Evolutionary conservation across 1,139 yeast species (phyloP).

Genomic region (Zygosaccharomyces pseudobailii): DNA sequence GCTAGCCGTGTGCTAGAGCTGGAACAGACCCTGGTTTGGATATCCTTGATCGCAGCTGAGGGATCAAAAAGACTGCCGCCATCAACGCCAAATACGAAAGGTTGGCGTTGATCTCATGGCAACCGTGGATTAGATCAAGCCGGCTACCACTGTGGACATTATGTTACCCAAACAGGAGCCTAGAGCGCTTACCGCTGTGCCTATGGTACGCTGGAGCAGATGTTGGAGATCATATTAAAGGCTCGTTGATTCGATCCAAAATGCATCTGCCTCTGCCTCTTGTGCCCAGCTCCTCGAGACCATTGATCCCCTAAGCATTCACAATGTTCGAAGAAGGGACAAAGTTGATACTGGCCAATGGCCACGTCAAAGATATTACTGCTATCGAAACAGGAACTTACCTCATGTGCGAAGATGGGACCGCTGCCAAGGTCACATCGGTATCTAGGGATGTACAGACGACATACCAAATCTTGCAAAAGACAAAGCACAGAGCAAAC

Average conservation of each 20-base stretch:
- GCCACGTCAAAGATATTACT: slow-evolving; percentile 35
- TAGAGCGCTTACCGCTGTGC: not conserved
- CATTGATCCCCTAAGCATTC: not conserved
- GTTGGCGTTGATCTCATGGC: not conserved
- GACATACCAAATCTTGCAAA: slow-evolving; percentile 38
- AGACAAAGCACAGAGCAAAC: slow-evolving; percentile 25
- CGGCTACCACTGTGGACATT: not conserved
- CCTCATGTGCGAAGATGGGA: slow-evolving; percentile 43
- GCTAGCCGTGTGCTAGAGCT: not conserved
- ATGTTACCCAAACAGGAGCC: slow-evolving; percentile 7
- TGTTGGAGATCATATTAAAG: slow-evolving; percentile 1
- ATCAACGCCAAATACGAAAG: slow-evolving; percentile 5
- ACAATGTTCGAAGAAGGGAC: slow-evolving; percentile 35
- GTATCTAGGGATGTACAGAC: slow-evolving; percentile 40
- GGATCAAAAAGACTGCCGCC: not conserved
- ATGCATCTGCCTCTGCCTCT: not conserved
- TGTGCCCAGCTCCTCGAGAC: not conserved
- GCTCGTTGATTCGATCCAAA: not conserved
- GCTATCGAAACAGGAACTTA: slow-evolving; percentile 36
- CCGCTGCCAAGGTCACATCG: slow-evolving; percentile 36
- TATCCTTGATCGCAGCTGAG: too few species aligned
- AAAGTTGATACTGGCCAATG: slow-evolving; percentile 40
- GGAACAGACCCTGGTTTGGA: not conserved
- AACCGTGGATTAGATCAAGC: not conserved
- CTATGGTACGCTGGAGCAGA: not conserved